phyloP scores from a whole-genome alignment of 768 basidiomycete genomes.

The Melanogaster broomeanus region DNA sequence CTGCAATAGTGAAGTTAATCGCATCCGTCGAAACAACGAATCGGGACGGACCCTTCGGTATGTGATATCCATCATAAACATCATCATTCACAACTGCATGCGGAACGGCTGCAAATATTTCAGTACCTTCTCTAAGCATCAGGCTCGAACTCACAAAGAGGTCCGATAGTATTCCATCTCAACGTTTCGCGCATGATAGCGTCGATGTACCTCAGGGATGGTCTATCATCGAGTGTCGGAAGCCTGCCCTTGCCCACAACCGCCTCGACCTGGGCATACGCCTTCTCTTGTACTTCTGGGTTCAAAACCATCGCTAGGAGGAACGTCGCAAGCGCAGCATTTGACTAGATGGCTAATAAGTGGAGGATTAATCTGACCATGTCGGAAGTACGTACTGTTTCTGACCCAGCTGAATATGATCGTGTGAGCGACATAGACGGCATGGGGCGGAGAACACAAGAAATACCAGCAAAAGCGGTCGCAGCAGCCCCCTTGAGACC shows the following conservation, averaged over 20 bases:
- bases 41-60: slow-evolving; percentile 34
- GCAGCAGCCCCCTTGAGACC: slow-evolving; percentile 17
- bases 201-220: slow-evolving; percentile 35
- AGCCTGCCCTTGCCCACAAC: slow-evolving; percentile 21
- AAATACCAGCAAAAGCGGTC: slow-evolving; percentile 14
- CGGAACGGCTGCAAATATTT: slow-evolving; percentile 12
- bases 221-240: slow-evolving; percentile 15
- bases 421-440: not conserved
- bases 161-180: slow-evolving; percentile 15
- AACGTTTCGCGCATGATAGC: slow-evolving; percentile 39
- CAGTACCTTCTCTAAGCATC: not conserved
- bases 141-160: slow-evolving; percentile 10
- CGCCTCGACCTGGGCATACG: slow-evolving; percentile 13
- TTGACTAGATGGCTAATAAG: slow-evolving; percentile 7
- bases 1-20: slow-evolving; percentile 4
- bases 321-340: slow-evolving; percentile 6
- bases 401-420: slow-evolving; percentile 11
- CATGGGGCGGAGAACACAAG: not conserved
- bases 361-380: not conserved
- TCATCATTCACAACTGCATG: slow-evolving; percentile 11
- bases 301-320: slow-evolving; percentile 15
- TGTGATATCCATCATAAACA: slow-evolving; percentile 31
- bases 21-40: not conserved
- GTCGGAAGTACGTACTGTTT: slow-evolving; percentile 8
- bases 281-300: slow-evolving; percentile 21